A percentile compares a stretch with the other conserved stretches of the same genome.
phyloP scores from a whole-genome alignment of 768 basidiomycete genomes.

The Rubroboletus pulcherrimus region DNA sequence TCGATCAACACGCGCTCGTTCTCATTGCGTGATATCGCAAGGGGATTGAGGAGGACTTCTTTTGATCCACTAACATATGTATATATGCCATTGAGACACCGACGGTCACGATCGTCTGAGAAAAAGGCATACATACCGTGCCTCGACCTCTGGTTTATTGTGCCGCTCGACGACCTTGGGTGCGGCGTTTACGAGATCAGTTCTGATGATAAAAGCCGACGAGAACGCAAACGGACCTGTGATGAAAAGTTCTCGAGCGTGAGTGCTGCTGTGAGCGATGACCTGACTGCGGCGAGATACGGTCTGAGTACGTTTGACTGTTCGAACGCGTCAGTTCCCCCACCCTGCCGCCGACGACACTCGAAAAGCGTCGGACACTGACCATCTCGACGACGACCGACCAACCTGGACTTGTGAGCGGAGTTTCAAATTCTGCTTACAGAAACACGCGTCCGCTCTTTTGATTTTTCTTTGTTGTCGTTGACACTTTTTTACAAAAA shows the following conservation, averaged over 20 bases:
- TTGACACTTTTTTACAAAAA: conserved; percentile 7
- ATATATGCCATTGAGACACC: conserved; percentile 10
- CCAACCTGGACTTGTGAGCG: conserved; percentile 28
- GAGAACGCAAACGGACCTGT: conserved; percentile 39
- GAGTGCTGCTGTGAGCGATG: conserved; percentile 94
- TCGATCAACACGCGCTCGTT: conserved; percentile 97
- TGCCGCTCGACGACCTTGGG: conserved; percentile 93
- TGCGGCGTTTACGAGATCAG: conserved; percentile 2
- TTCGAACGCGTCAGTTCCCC: conserved; percentile 7
- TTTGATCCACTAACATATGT: conserved; percentile 64
- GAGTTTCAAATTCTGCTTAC: conserved; percentile 38
- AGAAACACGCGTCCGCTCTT: not conserved
- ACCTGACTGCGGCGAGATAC: conserved; percentile 93
- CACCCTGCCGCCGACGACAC: not conserved
- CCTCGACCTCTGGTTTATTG: conserved; percentile 96
- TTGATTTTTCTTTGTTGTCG: not conserved
- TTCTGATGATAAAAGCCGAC: conserved; percentile 3
- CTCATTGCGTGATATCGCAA: conserved; percentile 95
- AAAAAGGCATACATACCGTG: conserved; percentile 47
- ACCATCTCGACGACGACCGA: conserved; percentile 43
- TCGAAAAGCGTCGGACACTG: conserved; percentile 27
- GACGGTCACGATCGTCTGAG: not conserved
- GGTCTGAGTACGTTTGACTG: conserved; percentile 95
- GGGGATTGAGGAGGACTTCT: conserved; percentile 90
- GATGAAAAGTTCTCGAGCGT: conserved; percentile 98